phyloP scores from a whole-genome alignment of 2,329 filamentous ascomycete genomes.

The Cladophialophora immunda region DNA sequence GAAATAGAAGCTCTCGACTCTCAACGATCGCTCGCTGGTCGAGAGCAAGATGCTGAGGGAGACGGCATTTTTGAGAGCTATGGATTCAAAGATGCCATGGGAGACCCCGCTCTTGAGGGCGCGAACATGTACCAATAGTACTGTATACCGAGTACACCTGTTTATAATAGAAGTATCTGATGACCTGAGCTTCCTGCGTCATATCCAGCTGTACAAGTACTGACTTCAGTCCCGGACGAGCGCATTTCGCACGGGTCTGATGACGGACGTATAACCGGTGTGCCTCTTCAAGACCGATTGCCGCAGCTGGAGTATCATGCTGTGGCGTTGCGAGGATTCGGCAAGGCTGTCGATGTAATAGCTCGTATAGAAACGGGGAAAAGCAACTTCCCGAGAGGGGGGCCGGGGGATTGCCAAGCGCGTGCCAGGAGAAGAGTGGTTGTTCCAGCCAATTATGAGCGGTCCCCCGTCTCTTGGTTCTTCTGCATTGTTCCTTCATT shows the following conservation, averaged over 20 bases:
- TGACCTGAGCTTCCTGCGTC: not conserved
- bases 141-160: too few species aligned
- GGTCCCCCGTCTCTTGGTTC: not conserved
- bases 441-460: not conserved
- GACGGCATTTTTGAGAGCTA: not conserved
- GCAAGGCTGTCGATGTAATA: too few species aligned
- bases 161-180: too few species aligned
- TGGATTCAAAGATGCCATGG: not conserved
- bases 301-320: too few species aligned
- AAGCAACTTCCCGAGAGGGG: too few species aligned
- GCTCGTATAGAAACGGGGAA: too few species aligned
- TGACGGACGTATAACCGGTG: not conserved
- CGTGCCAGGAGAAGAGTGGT: not conserved
- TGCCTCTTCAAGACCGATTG: too few species aligned
- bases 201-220: not conserved
- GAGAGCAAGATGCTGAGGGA: not conserved
- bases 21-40: not conserved
- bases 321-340: too few species aligned
- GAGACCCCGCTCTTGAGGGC: not conserved
- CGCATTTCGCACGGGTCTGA: not conserved
- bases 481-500: not conserved
- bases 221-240: not conserved
- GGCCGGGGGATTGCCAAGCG: not conserved
- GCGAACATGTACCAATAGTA: conserved; percentile 9
- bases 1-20: not conserved